A percentile compares a stretch with the other conserved stretches of the same genome.
Conservation (phyloP, 768 basidiomycete genomes). For the Sarcomyxa edulis region DNA sequence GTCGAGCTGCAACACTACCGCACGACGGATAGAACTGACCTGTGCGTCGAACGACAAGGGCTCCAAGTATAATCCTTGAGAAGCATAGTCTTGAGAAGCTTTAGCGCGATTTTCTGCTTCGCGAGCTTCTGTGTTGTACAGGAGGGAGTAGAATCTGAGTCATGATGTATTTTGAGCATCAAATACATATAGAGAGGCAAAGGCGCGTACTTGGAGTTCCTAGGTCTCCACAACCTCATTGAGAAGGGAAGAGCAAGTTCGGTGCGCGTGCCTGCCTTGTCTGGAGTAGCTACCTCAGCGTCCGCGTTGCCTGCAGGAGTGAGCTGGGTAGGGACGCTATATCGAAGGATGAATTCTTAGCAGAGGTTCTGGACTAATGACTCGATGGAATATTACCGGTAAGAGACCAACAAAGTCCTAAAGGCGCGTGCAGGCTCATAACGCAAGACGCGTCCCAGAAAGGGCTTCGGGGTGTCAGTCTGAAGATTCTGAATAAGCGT, state of each 20-base stretch:
- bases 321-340: conserved; percentile 34
- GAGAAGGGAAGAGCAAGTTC: conserved; percentile 49
- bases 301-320: conserved; percentile 15
- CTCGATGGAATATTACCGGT: too few species aligned
- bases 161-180: conserved; percentile 22
- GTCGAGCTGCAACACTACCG: too few species aligned
- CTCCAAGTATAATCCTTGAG: conserved; percentile 37
- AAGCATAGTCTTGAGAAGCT: too few species aligned
- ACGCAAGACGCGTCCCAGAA: conserved; percentile 69
- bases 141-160: conserved; percentile 32
- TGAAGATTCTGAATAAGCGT: conserved; percentile 57
- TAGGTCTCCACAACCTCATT: conserved; percentile 56
- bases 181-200: too few species aligned
- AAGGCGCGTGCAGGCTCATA: conserved; percentile 77
- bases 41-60: conserved; percentile 58
- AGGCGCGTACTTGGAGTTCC: conserved; percentile 41
- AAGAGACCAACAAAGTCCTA: conserved; percentile 70
- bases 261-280: conserved; percentile 22
- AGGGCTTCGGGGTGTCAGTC: conserved; percentile 48
- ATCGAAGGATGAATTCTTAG: conserved; percentile 6
- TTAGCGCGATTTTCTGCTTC: conserved; percentile 27
- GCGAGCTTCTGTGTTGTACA: conserved; percentile 54
- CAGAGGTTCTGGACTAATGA: conserved; percentile 1
- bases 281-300: conserved; percentile 8
- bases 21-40: conserved; percentile 40